Conservation (phyloP, 441 rosid genomes). For the Kokia cookei region DNA sequence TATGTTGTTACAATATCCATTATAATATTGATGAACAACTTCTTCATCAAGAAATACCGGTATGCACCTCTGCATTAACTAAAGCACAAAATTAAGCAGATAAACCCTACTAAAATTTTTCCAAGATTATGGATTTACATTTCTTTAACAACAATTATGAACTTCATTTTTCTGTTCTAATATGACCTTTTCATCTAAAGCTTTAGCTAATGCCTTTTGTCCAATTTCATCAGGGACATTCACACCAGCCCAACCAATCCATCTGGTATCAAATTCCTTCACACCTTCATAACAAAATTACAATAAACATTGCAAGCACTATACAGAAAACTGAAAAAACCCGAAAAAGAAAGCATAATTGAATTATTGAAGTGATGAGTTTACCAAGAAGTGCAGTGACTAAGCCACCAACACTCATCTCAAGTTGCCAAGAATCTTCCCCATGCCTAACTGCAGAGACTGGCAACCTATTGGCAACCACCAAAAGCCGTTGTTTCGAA, state of each 20-base stretch:
- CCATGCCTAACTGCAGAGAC: slow-evolving; percentile 63
- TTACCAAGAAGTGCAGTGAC: slow-evolving; percentile 69
- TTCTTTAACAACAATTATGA: slow-evolving; percentile 1
- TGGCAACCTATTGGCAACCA: slow-evolving; percentile 76
- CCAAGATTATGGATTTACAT: not conserved
- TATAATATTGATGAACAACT: slow-evolving; percentile 63
- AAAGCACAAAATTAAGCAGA: not conserved
- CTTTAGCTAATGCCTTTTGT: slow-evolving; percentile 47
- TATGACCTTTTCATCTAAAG: slow-evolving; percentile 65
- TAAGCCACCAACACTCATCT: slow-evolving; percentile 64
- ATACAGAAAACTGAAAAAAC: not conserved
- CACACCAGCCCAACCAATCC: slow-evolving; percentile 93
- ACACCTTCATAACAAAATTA: slow-evolving; percentile 36
- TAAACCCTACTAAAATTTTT: not conserved
- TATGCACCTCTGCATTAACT: slow-evolving; percentile 55
- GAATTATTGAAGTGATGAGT: slow-evolving; percentile 2
- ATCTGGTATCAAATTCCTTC: slow-evolving; percentile 69
- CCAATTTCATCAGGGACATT: slow-evolving; percentile 71
- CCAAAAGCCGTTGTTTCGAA: slow-evolving; percentile 59
- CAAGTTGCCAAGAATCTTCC: slow-evolving; percentile 58
- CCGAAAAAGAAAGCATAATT: not conserved
- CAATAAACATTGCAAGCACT: not conserved
- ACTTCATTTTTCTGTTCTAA: not conserved
- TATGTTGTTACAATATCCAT: slow-evolving; percentile 78
- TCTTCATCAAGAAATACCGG: slow-evolving; percentile 81